Evolutionary conservation across 139 green algal species (phyloP).

Genomic region (Tetraselmis chui): DNA sequence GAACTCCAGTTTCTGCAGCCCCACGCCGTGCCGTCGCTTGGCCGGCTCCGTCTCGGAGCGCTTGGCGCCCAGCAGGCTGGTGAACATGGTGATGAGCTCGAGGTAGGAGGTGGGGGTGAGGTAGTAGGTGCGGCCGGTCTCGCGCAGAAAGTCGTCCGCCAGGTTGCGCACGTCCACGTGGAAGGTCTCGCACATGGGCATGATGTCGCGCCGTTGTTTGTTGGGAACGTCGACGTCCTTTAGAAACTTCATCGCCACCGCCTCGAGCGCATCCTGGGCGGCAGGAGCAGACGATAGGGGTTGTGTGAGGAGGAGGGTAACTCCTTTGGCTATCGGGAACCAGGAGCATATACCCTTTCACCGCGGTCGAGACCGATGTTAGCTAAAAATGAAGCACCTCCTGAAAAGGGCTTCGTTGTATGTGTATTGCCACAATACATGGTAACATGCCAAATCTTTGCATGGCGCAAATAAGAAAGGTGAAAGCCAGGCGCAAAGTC

Average conservation of each 20-base stretch:
- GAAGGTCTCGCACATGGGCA: constrained; percentile 39
- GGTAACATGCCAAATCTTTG: too few relatives aligned
- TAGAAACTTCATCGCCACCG: constrained; percentile 29
- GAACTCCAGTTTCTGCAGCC: constrained; percentile 50
- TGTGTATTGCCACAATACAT: too few relatives aligned
- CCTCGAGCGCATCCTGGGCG: constrained; percentile 26
- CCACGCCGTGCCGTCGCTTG: constrained; percentile 59
- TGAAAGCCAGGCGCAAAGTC: too few relatives aligned
- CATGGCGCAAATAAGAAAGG: too few relatives aligned
- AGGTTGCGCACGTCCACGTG: constrained; percentile 53
- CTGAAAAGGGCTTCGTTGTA: too few relatives aligned
- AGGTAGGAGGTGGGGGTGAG: constrained; percentile 63
- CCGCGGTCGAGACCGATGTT: too few relatives aligned
- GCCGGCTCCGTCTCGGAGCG: constrained; percentile 27
- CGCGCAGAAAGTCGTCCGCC: constrained; percentile 15
- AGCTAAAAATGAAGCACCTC: too few relatives aligned
- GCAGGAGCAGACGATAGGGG: too few relatives aligned
- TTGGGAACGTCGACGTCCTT: constrained; percentile 19
- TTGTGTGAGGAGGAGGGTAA: too few relatives aligned
- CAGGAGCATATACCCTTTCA: too few relatives aligned
- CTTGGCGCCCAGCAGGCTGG: constrained; percentile 44
- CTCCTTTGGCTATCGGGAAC: too few relatives aligned
- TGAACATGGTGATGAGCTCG: constrained; percentile 49
- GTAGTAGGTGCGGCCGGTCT: constrained; percentile 49
- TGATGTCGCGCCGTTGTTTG: constrained; percentile 3